Percentiles rank a stretch among this genome's conserved stretches.
Evolutionary conservation across 805 yeast genomes (phyloP).

Genomic region (Myxozyma mucilagina): DNA sequence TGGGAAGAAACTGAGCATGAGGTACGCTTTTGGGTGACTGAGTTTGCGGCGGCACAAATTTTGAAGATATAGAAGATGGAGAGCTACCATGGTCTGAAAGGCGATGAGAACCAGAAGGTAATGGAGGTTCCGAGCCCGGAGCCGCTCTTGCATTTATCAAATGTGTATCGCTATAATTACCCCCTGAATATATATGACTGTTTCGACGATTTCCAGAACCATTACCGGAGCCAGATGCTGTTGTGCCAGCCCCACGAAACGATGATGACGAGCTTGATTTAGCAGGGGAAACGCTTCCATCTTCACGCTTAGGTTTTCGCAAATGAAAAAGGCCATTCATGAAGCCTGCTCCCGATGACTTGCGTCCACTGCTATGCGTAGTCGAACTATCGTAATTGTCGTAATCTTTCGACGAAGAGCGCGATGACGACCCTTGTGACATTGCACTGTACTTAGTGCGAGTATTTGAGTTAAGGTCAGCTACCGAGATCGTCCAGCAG

Average conservation of each 20-base stretch:
- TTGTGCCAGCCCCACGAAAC: not conserved
- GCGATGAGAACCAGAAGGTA: not conserved
- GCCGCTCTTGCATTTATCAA: conserved; percentile 4
- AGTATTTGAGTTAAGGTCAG: conserved; percentile 1
- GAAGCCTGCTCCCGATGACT: conserved; percentile 12
- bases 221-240: not conserved
- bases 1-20: conserved; percentile 7
- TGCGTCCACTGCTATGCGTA: conserved; percentile 1
- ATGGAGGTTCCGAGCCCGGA: not conserved
- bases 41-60: not conserved
- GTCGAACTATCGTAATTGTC: not conserved
- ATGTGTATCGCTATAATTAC: conserved; percentile 24
- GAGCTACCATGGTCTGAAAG: not conserved
- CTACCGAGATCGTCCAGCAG: conserved; percentile 2
- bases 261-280: conserved; percentile 4
- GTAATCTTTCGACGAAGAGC: not conserved
- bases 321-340: conserved; percentile 28
- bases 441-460: not conserved
- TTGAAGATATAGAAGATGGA: not conserved
- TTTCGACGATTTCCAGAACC: not conserved
- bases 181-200: conserved; percentile 2
- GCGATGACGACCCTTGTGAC: not conserved
- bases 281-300: conserved; percentile 20
- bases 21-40: conserved; percentile 3
- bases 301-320: conserved; percentile 24